Percentiles rank a stretch among this genome's conserved stretches.
Evolutionary conservation across 139 green algal species (phyloP).

Genomic region (Coelastrella sp.): DNA sequence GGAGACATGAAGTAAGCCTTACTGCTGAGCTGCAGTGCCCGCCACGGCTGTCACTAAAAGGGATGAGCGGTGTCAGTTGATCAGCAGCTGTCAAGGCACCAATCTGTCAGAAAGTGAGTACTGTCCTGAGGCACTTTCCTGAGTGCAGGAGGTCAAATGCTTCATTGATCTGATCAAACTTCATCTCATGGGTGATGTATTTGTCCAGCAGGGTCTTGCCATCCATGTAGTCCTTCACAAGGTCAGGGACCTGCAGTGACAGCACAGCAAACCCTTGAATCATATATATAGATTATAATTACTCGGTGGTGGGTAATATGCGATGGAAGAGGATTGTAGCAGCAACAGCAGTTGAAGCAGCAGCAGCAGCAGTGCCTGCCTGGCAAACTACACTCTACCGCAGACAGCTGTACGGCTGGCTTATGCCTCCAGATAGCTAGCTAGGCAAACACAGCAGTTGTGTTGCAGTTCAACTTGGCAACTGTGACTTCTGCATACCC

Average conservation of each 20-base stretch:
- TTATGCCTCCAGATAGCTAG: too few species aligned
- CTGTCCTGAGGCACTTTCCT: constrained; percentile 90
- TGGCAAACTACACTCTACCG: too few species aligned
- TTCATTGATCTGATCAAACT: constrained; percentile 92
- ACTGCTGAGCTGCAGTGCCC: background rate
- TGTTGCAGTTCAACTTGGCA: too few species aligned
- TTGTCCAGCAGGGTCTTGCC: constrained; percentile 90
- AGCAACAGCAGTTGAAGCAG: background rate
- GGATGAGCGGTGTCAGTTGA: background rate
- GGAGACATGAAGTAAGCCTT: background rate
- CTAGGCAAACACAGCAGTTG: too few species aligned
- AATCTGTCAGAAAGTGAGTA: constrained; percentile 73
- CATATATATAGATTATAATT: too few species aligned
- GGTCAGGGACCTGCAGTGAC: constrained; percentile 81
- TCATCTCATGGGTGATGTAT: constrained; percentile 94
- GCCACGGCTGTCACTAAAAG: too few species aligned
- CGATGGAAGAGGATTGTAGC: background rate
- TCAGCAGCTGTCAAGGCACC: background rate
- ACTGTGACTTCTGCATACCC: too few species aligned
- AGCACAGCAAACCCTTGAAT: background rate
- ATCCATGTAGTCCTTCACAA: constrained; percentile 89
- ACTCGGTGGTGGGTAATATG: background rate
- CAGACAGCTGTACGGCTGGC: too few species aligned
- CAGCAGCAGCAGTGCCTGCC: too few species aligned
- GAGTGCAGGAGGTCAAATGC: constrained; percentile 95